Evolutionary conservation across 306 rosid genomes (phyloP).

Genomic region (Trifolium repens): DNA sequence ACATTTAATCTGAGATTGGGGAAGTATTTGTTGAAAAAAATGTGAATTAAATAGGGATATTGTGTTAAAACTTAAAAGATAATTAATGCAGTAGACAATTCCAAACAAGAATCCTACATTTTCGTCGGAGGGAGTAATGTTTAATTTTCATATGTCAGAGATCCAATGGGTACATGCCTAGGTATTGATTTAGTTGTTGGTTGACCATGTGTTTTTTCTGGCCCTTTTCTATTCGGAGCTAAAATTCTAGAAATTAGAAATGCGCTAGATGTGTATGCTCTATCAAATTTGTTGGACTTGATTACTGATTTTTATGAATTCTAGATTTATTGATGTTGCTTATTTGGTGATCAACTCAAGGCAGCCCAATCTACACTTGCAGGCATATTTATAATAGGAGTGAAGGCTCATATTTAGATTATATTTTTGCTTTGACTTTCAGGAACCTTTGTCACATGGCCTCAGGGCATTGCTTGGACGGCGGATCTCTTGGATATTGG

Average conservation of each 20-base stretch:
- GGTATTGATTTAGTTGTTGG: constrained; percentile 32
- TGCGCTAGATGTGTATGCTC: not conserved
- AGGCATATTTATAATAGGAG: constrained; percentile 23
- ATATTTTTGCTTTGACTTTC: constrained; percentile 17
- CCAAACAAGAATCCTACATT: not conserved
- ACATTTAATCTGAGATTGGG: too few species aligned
- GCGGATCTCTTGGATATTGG: not conserved
- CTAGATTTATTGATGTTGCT: not conserved
- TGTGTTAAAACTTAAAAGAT: too few species aligned
- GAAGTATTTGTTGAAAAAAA: too few species aligned
- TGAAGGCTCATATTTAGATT: constrained; percentile 20
- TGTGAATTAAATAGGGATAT: too few species aligned
- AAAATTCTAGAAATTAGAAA: too few species aligned
- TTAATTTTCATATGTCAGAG: constrained; percentile 3
- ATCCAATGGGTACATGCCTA: constrained; percentile 1
- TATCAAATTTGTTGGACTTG: constrained; percentile 1
- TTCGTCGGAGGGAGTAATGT: not conserved
- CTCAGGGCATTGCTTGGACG: constrained; percentile 29
- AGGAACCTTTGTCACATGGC: constrained; percentile 6
- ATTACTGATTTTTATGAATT: not conserved
- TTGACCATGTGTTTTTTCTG: not conserved
- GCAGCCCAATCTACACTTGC: constrained; percentile 12
- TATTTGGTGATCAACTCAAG: constrained; percentile 24
- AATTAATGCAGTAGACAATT: not conserved
- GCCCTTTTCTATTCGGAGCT: too few species aligned